Percentiles rank a stretch among this genome's conserved stretches.
These are phyloP conservation scores for Plasmodium falciparum DNA, from an alignment of 169 alveolate genomes.

Conservation along the genomic window DNA sequence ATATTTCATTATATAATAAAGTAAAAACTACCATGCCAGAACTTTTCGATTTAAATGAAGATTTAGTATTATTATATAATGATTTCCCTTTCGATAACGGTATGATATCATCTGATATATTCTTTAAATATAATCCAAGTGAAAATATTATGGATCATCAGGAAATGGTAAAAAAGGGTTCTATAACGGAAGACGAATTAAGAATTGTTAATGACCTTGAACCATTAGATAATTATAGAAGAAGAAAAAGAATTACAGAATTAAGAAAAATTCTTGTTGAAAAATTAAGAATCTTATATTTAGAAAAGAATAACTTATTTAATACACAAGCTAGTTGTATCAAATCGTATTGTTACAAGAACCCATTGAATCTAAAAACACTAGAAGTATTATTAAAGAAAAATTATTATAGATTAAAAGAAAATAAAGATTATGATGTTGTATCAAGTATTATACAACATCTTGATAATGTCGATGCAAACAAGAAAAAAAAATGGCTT, in stretches of 20 bases:
- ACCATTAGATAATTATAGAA: not conserved
- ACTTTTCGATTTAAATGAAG: constrained; percentile 15
- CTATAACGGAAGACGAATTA: not conserved
- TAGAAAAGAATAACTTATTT: constrained; percentile 14
- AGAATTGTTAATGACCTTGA: constrained; percentile 22
- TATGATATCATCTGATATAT: constrained; percentile 38
- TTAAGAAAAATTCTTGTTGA: constrained; percentile 35
- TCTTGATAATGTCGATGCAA: constrained; percentile 59
- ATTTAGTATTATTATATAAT: constrained; percentile 14
- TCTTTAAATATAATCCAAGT: constrained; percentile 27
- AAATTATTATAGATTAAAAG: constrained; percentile 15
- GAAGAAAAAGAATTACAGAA: constrained; percentile 13
- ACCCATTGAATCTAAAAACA: not conserved
- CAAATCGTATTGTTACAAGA: constrained; percentile 26
- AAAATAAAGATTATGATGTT: constrained; percentile 14
- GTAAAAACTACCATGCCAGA: not conserved
- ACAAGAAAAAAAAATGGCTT: constrained; percentile 74
- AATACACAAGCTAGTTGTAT: constrained; percentile 26
- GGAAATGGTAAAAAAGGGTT: not conserved
- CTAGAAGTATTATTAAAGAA: not conserved
- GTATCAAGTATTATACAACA: not conserved
- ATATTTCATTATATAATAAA: constrained; percentile 2
- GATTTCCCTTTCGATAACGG: constrained; percentile 33
- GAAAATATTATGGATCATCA: not conserved
- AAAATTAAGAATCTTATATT: constrained; percentile 9